phyloP scores from a whole-genome alignment of 1,284 basidiomycete species.

The Rhodotorula sp. region DNA sequence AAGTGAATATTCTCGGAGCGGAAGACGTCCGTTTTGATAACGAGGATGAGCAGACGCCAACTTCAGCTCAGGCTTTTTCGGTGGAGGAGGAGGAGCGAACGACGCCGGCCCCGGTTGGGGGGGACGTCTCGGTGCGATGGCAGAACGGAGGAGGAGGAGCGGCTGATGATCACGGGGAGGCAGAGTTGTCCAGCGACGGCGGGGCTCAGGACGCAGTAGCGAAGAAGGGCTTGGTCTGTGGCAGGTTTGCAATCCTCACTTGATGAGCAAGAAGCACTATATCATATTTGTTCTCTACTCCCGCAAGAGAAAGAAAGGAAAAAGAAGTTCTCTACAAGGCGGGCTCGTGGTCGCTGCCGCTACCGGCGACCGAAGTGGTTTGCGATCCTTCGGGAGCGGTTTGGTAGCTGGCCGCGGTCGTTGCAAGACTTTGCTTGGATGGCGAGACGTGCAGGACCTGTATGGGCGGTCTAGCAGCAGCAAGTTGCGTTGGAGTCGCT shows the following conservation, averaged over 20 bases:
- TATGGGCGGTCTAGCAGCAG: neutral
- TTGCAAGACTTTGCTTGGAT: neutral
- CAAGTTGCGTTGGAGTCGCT: neutral
- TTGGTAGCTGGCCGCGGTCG: neutral
- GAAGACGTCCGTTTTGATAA: neutral
- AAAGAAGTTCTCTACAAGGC: too few relatives aligned
- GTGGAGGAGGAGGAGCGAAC: too few relatives aligned
- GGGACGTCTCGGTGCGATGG: neutral
- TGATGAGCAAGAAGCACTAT: neutral
- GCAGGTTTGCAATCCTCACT: constrained; percentile 4
- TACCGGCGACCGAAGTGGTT: too few relatives aligned
- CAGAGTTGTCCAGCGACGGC: neutral
- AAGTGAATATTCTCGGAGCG: neutral
- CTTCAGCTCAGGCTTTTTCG: neutral
- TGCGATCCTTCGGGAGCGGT: neutral
- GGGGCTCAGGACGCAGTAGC: neutral
- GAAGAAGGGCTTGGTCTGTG: constrained; percentile 6
- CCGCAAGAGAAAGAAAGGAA: too few relatives aligned
- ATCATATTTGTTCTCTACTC: neutral
- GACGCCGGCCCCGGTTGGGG: neutral
- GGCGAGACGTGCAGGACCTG: neutral
- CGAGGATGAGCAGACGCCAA: neutral
- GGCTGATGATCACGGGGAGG: neutral
- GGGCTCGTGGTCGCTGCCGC: too few relatives aligned
- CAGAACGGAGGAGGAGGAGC: neutral